These are phyloP conservation scores for Populus hybrid DNA, from an alignment of 441 rosid species.

Conservation along the genomic window DNA sequence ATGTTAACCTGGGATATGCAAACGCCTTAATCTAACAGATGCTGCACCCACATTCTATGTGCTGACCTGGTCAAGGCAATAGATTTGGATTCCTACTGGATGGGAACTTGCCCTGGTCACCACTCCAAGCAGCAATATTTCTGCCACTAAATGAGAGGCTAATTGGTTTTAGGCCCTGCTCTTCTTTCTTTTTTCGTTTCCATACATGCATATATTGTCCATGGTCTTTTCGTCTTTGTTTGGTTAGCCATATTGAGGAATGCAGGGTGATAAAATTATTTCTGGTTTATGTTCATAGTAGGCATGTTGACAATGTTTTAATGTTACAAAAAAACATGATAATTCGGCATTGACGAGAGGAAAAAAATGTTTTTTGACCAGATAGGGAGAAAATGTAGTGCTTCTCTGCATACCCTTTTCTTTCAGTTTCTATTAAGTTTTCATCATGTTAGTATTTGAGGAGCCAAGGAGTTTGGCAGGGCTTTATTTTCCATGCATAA, in stretches of 20 bases:
- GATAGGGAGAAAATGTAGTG: not conserved
- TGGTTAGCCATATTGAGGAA: not conserved
- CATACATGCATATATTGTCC: not conserved
- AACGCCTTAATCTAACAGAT: slow-evolving; percentile 37
- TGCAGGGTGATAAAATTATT: not conserved
- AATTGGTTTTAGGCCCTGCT: slow-evolving; percentile 66
- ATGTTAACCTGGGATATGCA: not conserved
- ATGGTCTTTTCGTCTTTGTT: not conserved
- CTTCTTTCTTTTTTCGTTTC: not conserved
- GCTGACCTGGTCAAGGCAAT: slow-evolving; percentile 41
- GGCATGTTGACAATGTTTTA: not conserved
- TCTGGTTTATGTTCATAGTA: not conserved
- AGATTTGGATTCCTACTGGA: slow-evolving; percentile 80
- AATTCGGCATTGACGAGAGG: not conserved
- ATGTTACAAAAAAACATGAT: not conserved
- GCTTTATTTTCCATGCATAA: not conserved
- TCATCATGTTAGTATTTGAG: not conserved
- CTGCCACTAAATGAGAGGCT: slow-evolving; percentile 75
- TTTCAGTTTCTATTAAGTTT: not conserved
- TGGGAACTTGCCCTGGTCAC: slow-evolving; percentile 95
- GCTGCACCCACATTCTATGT: slow-evolving; percentile 56
- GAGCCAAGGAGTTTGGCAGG: not conserved
- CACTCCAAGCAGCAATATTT: slow-evolving; percentile 66
- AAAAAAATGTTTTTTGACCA: not conserved
- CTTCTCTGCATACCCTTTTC: not conserved